Conservation (phyloP, 352 stramenopile species). For the Phytophthora ohioensis region DNA sequence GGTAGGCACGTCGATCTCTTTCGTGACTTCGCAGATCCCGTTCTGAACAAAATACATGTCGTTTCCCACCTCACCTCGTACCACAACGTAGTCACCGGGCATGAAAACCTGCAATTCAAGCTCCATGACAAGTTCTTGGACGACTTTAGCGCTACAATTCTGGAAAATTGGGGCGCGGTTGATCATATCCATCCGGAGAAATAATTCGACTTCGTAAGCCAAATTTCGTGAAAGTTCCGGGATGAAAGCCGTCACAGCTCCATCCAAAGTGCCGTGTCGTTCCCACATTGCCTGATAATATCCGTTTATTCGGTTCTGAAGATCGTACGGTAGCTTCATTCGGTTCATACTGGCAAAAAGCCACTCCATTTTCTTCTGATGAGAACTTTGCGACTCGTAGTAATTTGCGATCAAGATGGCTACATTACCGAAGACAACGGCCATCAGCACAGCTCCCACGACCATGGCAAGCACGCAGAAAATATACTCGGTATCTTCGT, state of each 20-base stretch:
- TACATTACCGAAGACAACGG: conserved; percentile 89
- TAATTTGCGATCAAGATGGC: conserved; percentile 88
- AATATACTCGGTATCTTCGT: conserved; percentile 75
- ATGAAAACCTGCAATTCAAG: conserved; percentile 88
- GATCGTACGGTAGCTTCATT: conserved; percentile 78
- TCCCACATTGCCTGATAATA: conserved; percentile 92
- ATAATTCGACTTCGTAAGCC: conserved; percentile 85
- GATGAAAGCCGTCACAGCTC: conserved; percentile 78
- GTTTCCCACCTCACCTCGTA: conserved; percentile 82
- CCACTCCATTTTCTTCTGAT: conserved; percentile 91
- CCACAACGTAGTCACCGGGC: conserved; percentile 86
- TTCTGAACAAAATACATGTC: conserved; percentile 92
- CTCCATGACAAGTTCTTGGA: conserved; percentile 86
- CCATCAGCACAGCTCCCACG: conserved; percentile 80
- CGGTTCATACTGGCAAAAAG: conserved; percentile 86
- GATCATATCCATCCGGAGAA: conserved; percentile 90
- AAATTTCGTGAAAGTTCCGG: conserved; percentile 84
- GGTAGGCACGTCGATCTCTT: conserved; percentile 49
- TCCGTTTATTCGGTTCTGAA: conserved; percentile 87
- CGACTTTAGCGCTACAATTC: conserved; percentile 82
- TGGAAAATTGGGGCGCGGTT: conserved; percentile 87
- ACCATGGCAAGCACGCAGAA: conserved; percentile 81
- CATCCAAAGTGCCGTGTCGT: conserved; percentile 80
- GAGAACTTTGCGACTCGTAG: conserved; percentile 83
- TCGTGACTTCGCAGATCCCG: conserved; percentile 82